Conservation (phyloP, 2,329 filamentous ascomycete species). For the Pseudogymnoascus pannorum region DNA sequence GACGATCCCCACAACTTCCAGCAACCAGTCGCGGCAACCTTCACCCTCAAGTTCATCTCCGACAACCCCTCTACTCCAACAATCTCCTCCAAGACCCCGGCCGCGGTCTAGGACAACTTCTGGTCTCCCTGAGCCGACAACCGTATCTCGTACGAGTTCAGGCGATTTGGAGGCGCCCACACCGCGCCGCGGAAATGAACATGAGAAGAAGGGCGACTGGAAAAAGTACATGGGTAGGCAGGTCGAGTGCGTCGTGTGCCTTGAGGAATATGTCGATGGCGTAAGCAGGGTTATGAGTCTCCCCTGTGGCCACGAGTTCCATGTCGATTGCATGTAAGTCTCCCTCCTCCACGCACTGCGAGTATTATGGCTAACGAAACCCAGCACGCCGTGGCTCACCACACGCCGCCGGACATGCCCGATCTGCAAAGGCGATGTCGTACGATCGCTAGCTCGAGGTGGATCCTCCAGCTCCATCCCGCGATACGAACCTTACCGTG, state of each 20-base stretch:
- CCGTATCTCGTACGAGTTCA: slow-evolving; percentile 38
- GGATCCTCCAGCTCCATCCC: slow-evolving; percentile 23
- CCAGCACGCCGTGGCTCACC: slow-evolving; percentile 90
- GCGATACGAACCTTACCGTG: slow-evolving; percentile 30
- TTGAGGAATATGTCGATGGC: slow-evolving; percentile 94
- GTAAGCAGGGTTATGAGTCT: slow-evolving; percentile 94
- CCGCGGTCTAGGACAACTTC: slow-evolving; percentile 61
- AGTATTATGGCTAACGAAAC: neutral
- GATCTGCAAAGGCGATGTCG: slow-evolving; percentile 97
- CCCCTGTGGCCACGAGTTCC: slow-evolving; percentile 96
- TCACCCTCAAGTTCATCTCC: slow-evolving; percentile 61
- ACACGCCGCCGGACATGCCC: slow-evolving; percentile 94
- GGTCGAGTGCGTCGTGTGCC: slow-evolving; percentile 89
- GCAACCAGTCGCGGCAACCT: slow-evolving; percentile 50
- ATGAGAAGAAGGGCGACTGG: slow-evolving; percentile 51
- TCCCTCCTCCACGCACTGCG: slow-evolving; percentile 12
- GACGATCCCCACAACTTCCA: slow-evolving; percentile 58
- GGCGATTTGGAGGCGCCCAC: slow-evolving; percentile 24
- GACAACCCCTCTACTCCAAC: slow-evolving; percentile 72
- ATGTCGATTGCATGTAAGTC: slow-evolving; percentile 95
- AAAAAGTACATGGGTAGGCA: slow-evolving; percentile 60
- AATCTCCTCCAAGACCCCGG: slow-evolving; percentile 43
- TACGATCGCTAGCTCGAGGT: slow-evolving; percentile 54
- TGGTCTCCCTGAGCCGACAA: slow-evolving; percentile 46
- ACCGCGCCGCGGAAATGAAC: slow-evolving; percentile 28